Evolutionary conservation across 139 green algal species (phyloP), one percentile per base, ranked within the genome.

Genomic region (Micractinium sp.): DNA sequence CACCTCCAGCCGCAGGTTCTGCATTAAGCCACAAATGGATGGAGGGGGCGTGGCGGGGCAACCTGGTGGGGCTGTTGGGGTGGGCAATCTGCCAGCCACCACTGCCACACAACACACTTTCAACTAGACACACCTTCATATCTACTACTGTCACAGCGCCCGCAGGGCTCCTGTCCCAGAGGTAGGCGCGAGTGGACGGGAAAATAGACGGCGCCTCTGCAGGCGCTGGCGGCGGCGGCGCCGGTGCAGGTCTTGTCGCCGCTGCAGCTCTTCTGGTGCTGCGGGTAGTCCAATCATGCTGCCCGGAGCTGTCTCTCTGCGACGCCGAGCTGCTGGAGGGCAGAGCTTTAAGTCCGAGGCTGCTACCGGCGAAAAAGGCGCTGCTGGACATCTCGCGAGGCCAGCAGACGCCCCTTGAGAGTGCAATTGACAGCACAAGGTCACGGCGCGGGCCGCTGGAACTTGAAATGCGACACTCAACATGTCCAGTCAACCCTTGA

Each of bases 1-100:
- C 27, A 84, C 31, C 35, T 84, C 41, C 29, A 84, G 41, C 78
- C 23, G 41, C 78, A 84, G 53, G 78, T 84, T 84, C 78, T 84
- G 78, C 15, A 29, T 20, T 0, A 47, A 27, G 47, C 47, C 5
- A 56, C 7, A 56, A 5, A 36, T 22, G 78, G 29, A 35, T 19
- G 27, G 29, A 47, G 27, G 78, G 31, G 78, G 1, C 12, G 47
- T 16, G 47, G 9, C 9, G 47, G 47, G 9, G 0, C 73, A 22
- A 39, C 73, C 41, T 39, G 12, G n/a, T 9, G 31, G 31, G 22
- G 31, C 7, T 41, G 33, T 13, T 79, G 20, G 67, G 25, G 19
- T 4, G 23, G n/a, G 12, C 63, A 25, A 25, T 71, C 63, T 27
- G 63, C 63, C 14, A 23, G 22, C 63, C 63, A 25, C 18, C 63